Base-by-base conservation (phyloP, 2,329 filamentous ascomycete species). In the Capronia epimyces region DNA sequence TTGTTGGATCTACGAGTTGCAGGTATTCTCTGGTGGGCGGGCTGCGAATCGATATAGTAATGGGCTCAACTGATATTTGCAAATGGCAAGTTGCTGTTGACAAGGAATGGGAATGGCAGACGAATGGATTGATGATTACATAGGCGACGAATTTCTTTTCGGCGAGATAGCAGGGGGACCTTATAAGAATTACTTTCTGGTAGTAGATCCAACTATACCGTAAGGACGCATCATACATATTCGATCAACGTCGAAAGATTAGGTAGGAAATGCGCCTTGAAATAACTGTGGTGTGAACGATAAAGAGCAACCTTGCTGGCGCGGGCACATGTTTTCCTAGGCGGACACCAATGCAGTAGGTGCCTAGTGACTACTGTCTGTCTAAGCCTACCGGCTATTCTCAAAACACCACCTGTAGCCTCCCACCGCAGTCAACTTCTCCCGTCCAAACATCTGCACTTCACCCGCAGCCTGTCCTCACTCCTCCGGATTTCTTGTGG, bases 101-200 rank as follows among this genome's bases (percentile, higher is more conserved):
- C n/a, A n/a, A n/a, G n/a, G n/a, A 21, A 6, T 36, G 22, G 13
- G 39, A 21, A 5, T 20, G 4, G 25, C 6, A 37, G 44, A 46
- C 27, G 44, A 20, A 20, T 18, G 22, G 16, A 21, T 3, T 25
- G n/a, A 15, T n/a, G 34, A 15, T 25, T 16, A 32, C 36, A 15
- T 13, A 18, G 18, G 20, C 15, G 32, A 46, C 44, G 44, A 46
- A 8, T 46, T 39, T 39, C 44, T 39, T 46, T 46, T 46, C n/a
- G n/a, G 21, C 18, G 31, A 39, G 22, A 27, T 29, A 39, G 44
- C 31, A 15, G 20, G 24, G 22, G 44, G 22, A 4, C 20, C 10
- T 27, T 10, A 10, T 27, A 10, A 27, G 29, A 32, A n/a, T n/a
- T n/a, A n/a, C n/a, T n/a, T n/a, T n/a, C n/a, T n/a, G n/a, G n/a